Conservation (phyloP, 805 yeast species). For the Saturnispora saitoi region DNA sequence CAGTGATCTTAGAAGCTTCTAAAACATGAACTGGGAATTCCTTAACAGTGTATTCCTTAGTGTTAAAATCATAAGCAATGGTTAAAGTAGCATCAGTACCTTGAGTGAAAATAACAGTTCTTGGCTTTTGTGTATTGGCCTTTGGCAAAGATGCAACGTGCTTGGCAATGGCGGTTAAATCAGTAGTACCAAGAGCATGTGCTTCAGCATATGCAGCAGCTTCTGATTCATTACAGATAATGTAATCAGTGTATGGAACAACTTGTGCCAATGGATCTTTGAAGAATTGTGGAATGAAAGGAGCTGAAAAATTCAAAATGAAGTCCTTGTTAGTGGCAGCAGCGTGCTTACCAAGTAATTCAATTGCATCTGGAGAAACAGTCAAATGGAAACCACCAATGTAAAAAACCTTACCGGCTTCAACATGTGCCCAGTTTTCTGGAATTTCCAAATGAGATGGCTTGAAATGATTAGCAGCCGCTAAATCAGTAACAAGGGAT, state of each 20-base stretch:
- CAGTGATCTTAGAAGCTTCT: slow-evolving; percentile 59
- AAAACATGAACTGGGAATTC: slow-evolving; percentile 66
- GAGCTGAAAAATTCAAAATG: slow-evolving; percentile 86
- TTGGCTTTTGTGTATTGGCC: slow-evolving; percentile 54
- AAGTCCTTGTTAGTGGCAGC: slow-evolving; percentile 35
- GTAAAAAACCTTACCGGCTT: slow-evolving; percentile 73
- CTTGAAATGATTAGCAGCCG: slow-evolving; percentile 96
- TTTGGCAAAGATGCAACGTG: slow-evolving; percentile 72
- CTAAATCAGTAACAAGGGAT: slow-evolving; percentile 91
- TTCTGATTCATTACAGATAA: slow-evolving; percentile 95
- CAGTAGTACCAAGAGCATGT: slow-evolving; percentile 54
- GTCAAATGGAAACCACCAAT: slow-evolving; percentile 99
- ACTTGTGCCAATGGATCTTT: slow-evolving; percentile 78
- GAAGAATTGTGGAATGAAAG: slow-evolving; percentile 93
- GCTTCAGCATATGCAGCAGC: slow-evolving; percentile 91
- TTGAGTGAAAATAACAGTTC: slow-evolving; percentile 91
- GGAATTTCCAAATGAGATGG: slow-evolving; percentile 79
- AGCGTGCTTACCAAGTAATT: slow-evolving; percentile 85
- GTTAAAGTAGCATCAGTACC: slow-evolving; percentile 87
- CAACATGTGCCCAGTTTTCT: slow-evolving; percentile 83
- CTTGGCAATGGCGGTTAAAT: slow-evolving; percentile 73
- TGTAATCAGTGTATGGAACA: slow-evolving; percentile 80
- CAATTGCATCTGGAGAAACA: slow-evolving; percentile 92
- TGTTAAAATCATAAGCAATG: slow-evolving; percentile 46
- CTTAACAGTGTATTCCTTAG: slow-evolving; percentile 39